phyloP scores from a whole-genome alignment of 441 rosid species.

The Erodium texanum region DNA sequence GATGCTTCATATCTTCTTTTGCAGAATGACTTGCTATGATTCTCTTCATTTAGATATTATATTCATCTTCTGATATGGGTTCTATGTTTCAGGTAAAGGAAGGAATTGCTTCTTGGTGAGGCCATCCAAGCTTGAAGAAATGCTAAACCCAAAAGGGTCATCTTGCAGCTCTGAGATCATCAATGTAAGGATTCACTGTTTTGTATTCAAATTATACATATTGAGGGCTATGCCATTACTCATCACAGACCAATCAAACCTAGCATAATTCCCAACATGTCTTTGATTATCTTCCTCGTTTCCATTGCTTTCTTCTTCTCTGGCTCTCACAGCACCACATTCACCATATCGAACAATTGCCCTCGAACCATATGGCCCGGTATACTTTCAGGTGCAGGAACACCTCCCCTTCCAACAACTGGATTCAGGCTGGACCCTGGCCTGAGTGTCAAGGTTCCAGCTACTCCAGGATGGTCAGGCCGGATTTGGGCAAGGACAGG shows the following conservation, averaged over 20 bases:
- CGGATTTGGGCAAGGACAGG: slow-evolving; percentile 70
- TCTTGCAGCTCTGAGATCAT: slow-evolving; percentile 34
- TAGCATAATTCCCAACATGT: background rate
- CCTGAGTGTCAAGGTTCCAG: slow-evolving; percentile 34
- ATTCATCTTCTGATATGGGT: slow-evolving; percentile 3
- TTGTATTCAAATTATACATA: background rate
- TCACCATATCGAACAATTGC: slow-evolving; percentile 45
- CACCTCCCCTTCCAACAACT: slow-evolving; percentile 44
- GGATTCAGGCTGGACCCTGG: slow-evolving; percentile 49
- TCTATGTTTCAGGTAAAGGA: slow-evolving; percentile 26
- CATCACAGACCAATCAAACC: background rate
- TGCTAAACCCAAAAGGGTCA: slow-evolving; percentile 42
- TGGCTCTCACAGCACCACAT: slow-evolving; percentile 30
- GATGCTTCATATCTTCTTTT: background rate
- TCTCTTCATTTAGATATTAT: background rate
- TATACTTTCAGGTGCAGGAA: slow-evolving; percentile 50
- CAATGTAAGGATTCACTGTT: background rate
- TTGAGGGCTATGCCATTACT: background rate
- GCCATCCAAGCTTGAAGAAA: slow-evolving; percentile 27
- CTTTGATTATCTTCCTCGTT: slow-evolving; percentile 22
- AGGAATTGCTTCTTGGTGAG: slow-evolving; percentile 55
- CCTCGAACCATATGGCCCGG: slow-evolving; percentile 60
- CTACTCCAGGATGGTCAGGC: slow-evolving; percentile 58
- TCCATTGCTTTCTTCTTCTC: slow-evolving; percentile 27
- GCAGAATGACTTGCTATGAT: background rate